Base-by-base conservation (phyloP, 1,284 basidiomycete genomes). In the Microbotryum lychnidis-dioicae region DNA sequence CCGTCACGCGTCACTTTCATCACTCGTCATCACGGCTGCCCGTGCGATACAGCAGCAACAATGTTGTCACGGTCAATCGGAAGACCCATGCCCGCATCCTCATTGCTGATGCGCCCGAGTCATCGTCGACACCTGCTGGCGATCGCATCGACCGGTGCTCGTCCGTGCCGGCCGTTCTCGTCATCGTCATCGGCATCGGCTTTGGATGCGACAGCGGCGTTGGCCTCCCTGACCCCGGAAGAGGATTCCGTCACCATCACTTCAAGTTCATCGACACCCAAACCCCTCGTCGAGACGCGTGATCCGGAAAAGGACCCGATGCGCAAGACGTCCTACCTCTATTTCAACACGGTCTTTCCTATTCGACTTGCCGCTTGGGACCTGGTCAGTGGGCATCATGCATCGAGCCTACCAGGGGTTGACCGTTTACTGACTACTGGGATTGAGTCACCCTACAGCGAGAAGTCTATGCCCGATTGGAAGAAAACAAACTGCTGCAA, bases 331-430 rank as follows among this genome's bases (percentile, higher is more conserved):
- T 57, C 61, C 33, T 66, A 63, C 45, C 61, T 71, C 49, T 71
- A 63, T 60, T 63, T 69, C 59, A 64, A 71, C 62, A 54, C 54
- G 21, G 45, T 60, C 58, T 71, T 68, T 56, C 70, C 70, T 8
- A 70, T 71, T 61, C 58, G 64, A 37, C 33, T 68, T 8, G 64
- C 61, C 42, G 21, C 57, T 14, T 69, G 67, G 58, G 70, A 71
- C 51, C 8, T 64, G 29, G 56, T 57, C 23, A 51, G 48, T 47
- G 27, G 18, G 48, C 16, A 9, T 31, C 51, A 16, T 53, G 25
- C 27, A 33, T 33, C 25, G 5, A 23, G 16, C 16, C 29, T 29
- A 12, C 12, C 6, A 14, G 20, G 18, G 23, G 48, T 50, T 16
- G 27, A 12, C 18, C 5, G 31, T 31, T 14, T 12, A 18, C n/a